Conservation (phyloP, 352 stramenopile genomes). For the Phytophthora pinifolia region DNA sequence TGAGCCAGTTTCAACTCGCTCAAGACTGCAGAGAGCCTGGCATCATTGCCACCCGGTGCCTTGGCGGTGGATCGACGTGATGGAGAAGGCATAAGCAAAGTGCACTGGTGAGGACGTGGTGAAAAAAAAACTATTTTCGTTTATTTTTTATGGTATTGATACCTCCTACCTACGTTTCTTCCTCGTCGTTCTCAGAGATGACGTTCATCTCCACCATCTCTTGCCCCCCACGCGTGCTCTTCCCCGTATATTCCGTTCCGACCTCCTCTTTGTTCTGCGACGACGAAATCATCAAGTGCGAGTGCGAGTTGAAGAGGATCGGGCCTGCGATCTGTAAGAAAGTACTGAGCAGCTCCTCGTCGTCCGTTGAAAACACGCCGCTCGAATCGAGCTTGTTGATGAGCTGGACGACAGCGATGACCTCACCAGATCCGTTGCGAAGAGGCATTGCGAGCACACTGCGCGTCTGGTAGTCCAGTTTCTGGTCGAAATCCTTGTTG, state of each 20-base stretch:
- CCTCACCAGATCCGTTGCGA: constrained; percentile 62
- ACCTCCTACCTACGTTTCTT: constrained; percentile 43
- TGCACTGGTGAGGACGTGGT: background rate
- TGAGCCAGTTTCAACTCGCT: constrained; percentile 35
- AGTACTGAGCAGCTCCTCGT: constrained; percentile 84
- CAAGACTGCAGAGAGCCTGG: background rate
- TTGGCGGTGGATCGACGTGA: background rate
- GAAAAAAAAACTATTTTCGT: constrained; percentile 30
- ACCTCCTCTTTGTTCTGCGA: constrained; percentile 44
- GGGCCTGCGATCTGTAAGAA: constrained; percentile 89
- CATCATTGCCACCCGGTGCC: background rate
- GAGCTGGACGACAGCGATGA: constrained; percentile 87
- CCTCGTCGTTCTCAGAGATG: constrained; percentile 79
- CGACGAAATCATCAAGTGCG: constrained; percentile 57
- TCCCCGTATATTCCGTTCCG: constrained; percentile 63
- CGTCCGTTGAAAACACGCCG: constrained; percentile 81
- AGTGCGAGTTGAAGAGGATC: constrained; percentile 87
- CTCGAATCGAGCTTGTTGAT: constrained; percentile 85
- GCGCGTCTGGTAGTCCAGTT: constrained; percentile 84
- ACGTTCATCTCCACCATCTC: constrained; percentile 81
- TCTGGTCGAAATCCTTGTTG: constrained; percentile 90
- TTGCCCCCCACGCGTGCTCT: constrained; percentile 32
- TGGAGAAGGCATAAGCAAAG: constrained; percentile 13
- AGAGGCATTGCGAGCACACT: constrained; percentile 90
- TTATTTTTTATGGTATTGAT: background rate